phyloP scores from a whole-genome alignment of 176 grass and related monocot genomes.

The Puya raimondii region DNA sequence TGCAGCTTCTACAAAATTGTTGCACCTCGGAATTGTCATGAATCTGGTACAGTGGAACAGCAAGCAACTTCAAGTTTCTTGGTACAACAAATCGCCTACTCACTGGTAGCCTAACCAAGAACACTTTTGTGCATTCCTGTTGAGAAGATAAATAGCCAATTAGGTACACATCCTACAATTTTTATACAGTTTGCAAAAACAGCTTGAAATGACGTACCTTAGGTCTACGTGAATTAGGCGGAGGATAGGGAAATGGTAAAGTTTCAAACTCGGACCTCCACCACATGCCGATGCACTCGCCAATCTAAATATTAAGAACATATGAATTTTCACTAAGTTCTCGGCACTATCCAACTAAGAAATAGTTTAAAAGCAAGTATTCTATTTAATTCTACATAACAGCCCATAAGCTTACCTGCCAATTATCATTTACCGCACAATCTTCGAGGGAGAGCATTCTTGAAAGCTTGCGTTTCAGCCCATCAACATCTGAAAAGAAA shows the following conservation, averaged over 20 bases:
- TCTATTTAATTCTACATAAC: too few species aligned
- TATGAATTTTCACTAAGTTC: not conserved
- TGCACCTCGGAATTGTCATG: slow-evolving; percentile 37
- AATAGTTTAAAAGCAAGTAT: not conserved
- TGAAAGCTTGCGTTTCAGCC: slow-evolving; percentile 56
- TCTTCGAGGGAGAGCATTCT: slow-evolving; percentile 27
- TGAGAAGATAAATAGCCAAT: not conserved
- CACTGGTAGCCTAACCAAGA: slow-evolving; percentile 45
- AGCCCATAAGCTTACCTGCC: slow-evolving; percentile 30
- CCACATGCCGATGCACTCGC: slow-evolving; percentile 41
- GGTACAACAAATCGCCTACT: slow-evolving; percentile 36
- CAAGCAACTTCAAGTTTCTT: slow-evolving; percentile 43
- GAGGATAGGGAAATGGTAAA: slow-evolving; percentile 39
- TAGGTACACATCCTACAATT: not conserved
- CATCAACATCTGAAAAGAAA: slow-evolving; percentile 30
- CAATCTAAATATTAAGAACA: slow-evolving; percentile 17
- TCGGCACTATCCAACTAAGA: not conserved
- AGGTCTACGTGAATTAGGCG: slow-evolving; percentile 9
- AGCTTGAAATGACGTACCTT: slow-evolving; percentile 19
- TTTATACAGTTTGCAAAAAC: not conserved
- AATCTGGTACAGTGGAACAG: slow-evolving; percentile 47
- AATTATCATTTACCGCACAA: slow-evolving; percentile 1
- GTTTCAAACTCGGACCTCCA: slow-evolving; percentile 49
- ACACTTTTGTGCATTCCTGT: slow-evolving; percentile 63
- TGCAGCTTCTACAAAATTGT: not conserved